phyloP scores from a whole-genome alignment of 148 eudicot species.

The Rhododendron henanense region DNA sequence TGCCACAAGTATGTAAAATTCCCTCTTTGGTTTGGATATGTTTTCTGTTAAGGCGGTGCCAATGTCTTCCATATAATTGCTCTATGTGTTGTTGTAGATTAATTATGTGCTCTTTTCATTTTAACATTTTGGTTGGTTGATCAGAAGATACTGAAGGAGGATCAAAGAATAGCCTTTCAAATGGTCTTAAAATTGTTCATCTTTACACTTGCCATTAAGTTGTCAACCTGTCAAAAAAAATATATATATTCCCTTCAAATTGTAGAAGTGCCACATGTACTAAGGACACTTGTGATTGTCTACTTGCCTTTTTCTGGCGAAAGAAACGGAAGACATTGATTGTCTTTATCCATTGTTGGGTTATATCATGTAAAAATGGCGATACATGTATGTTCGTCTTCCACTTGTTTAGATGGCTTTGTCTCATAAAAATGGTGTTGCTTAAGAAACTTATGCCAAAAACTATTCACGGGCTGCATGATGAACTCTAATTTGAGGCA shows the following conservation, averaged over 20 bases:
- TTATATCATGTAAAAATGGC: neutral
- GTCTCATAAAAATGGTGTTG: neutral
- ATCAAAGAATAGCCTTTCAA: neutral
- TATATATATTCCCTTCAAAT: neutral
- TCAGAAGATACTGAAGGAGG: neutral
- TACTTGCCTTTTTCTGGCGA: neutral
- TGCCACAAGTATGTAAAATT: conserved; percentile 75
- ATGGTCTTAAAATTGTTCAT: neutral
- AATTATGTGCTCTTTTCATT: neutral
- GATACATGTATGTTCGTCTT: neutral
- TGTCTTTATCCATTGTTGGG: neutral
- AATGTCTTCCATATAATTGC: neutral
- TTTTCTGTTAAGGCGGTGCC: neutral
- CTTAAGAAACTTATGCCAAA: neutral
- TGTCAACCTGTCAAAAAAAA: neutral
- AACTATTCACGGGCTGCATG: neutral
- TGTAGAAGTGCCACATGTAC: neutral
- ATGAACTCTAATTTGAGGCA: neutral
- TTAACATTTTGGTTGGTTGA: neutral
- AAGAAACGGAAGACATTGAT: neutral
- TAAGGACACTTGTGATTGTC: neutral
- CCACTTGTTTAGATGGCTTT: neutral
- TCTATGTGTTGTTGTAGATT: neutral
- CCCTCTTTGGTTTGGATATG: neutral
- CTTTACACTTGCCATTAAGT: neutral